A percentile compares a stretch with the other conserved stretches of the same genome.
Evolutionary conservation across 2,329 filamentous ascomycete species (phyloP).

Genomic region (Neonectria ditissima): DNA sequence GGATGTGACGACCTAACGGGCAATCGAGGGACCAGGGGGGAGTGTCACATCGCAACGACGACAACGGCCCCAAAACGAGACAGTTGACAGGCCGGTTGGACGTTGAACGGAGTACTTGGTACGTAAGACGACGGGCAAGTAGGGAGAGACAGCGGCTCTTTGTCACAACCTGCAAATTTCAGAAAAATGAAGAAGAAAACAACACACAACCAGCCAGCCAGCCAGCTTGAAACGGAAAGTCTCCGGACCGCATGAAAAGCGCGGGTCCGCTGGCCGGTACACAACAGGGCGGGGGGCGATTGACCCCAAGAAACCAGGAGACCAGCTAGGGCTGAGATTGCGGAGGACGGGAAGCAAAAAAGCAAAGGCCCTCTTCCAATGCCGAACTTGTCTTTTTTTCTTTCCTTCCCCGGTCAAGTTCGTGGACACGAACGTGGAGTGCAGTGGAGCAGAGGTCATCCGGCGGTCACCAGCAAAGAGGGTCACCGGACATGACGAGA

Average conservation of each 20-base stretch:
- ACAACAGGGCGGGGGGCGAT: neutral
- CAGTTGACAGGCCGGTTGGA: conserved; percentile 7
- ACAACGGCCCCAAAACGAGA: neutral
- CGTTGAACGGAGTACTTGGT: conserved; percentile 12
- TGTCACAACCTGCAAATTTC: conserved; percentile 15
- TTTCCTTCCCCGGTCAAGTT: conserved; percentile 1
- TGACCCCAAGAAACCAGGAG: conserved; percentile 11
- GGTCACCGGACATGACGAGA: conserved; percentile 24
- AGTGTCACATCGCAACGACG: conserved; percentile 2
- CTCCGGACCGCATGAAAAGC: conserved; percentile 20
- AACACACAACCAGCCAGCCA: too few species aligned
- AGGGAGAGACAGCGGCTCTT: neutral
- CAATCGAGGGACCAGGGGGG: conserved; percentile 32
- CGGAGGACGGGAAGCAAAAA: conserved; percentile 21
- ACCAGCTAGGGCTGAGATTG: conserved; percentile 35
- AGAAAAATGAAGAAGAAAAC: neutral
- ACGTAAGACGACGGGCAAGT: conserved; percentile 25
- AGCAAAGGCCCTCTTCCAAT: conserved; percentile 1
- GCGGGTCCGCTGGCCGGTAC: conserved; percentile 6
- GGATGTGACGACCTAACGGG: conserved; percentile 34
- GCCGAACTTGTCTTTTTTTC: conserved; percentile 3
- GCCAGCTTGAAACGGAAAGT: conserved; percentile 23
- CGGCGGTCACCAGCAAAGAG: conserved; percentile 16
- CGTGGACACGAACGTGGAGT: neutral
- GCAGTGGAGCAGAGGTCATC: conserved; percentile 20